Evolutionary conservation across 164 flowering plant genomes (phyloP).

Genomic region (Echeveria elegans): DNA sequence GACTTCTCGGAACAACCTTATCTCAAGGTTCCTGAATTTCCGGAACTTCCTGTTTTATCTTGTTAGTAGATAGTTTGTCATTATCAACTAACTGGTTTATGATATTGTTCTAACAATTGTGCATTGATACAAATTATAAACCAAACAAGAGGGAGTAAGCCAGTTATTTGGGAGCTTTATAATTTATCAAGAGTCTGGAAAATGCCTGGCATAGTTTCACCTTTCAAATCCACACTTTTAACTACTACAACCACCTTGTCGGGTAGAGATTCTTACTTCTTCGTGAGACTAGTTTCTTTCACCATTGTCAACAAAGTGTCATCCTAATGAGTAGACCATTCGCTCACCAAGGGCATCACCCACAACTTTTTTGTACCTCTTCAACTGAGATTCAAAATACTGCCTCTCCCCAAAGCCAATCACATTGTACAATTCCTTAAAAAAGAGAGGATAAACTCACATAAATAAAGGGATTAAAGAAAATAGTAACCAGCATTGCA

Average conservation of each 20-base stretch:
- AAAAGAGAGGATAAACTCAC: not conserved
- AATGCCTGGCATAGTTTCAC: too few species aligned
- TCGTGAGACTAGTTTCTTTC: not conserved
- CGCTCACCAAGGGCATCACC: conserved; percentile 51
- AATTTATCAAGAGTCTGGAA: too few species aligned
- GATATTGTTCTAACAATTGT: too few species aligned
- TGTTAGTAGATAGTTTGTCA: too few species aligned
- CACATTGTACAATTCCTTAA: conserved; percentile 46
- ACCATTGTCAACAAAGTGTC: conserved; percentile 5
- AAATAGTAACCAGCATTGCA: too few species aligned
- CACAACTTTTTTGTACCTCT: conserved; percentile 46
- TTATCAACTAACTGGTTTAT: too few species aligned
- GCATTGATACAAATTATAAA: too few species aligned
- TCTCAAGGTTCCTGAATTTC: too few species aligned
- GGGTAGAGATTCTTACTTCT: not conserved
- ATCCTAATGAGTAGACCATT: conserved; percentile 52
- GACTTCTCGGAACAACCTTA: too few species aligned
- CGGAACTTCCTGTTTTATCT: too few species aligned
- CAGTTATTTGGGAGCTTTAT: too few species aligned
- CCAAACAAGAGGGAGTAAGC: too few species aligned
- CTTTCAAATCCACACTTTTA: conserved; percentile 19
- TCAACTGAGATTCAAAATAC: conserved; percentile 42
- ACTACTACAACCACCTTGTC: not conserved
- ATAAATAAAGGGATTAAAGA: conserved; percentile 5
- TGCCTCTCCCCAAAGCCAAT: conserved; percentile 21